These are phyloP conservation scores for Colletotrichum sp. DNA, from an alignment of 2,329 filamentous ascomycete genomes.

Conservation along the genomic window DNA sequence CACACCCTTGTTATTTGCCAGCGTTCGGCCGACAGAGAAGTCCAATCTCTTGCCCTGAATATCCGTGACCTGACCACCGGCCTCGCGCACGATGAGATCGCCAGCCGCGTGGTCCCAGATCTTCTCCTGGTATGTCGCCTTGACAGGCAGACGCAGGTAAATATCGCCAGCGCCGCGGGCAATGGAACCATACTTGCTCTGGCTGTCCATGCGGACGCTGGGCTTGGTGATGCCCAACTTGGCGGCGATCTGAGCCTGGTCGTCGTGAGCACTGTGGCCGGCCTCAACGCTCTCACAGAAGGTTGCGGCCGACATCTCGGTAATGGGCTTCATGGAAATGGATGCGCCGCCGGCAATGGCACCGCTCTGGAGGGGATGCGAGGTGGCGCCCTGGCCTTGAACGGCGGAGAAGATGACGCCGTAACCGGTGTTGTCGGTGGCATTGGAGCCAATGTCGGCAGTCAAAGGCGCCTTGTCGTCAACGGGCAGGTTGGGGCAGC, in stretches of 20 bases:
- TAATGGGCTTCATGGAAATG: constrained; percentile 81
- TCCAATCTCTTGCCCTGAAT: constrained; percentile 84
- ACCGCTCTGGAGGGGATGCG: constrained; percentile 69
- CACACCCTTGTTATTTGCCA: constrained; percentile 91
- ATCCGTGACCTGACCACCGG: constrained; percentile 91
- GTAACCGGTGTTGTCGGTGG: constrained; percentile 74
- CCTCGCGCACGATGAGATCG: constrained; percentile 91
- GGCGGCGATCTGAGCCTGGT: constrained; percentile 83
- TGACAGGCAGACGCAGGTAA: constrained; percentile 87
- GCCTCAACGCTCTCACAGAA: constrained; percentile 98
- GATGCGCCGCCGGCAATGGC: constrained; percentile 54
- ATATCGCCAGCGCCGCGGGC: constrained; percentile 93
- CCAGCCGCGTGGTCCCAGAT: constrained; percentile 99
- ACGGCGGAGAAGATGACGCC: constrained; percentile 92
- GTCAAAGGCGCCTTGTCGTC: constrained; percentile 78
- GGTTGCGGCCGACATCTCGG: constrained; percentile 78
- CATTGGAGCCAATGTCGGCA: constrained; percentile 74
- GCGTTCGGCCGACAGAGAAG: constrained; percentile 84
- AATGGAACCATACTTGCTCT: constrained; percentile 97
- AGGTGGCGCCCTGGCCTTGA: constrained; percentile 78
- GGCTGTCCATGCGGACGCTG: constrained; percentile 96
- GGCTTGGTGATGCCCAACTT: constrained; percentile 86
- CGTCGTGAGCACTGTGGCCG: constrained; percentile 86
- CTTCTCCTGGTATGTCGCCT: constrained; percentile 93
- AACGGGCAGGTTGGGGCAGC: constrained; percentile 92